phyloP scores from a whole-genome alignment of 2,329 filamentous ascomycete genomes.

The Colletotrichum plurivorum region DNA sequence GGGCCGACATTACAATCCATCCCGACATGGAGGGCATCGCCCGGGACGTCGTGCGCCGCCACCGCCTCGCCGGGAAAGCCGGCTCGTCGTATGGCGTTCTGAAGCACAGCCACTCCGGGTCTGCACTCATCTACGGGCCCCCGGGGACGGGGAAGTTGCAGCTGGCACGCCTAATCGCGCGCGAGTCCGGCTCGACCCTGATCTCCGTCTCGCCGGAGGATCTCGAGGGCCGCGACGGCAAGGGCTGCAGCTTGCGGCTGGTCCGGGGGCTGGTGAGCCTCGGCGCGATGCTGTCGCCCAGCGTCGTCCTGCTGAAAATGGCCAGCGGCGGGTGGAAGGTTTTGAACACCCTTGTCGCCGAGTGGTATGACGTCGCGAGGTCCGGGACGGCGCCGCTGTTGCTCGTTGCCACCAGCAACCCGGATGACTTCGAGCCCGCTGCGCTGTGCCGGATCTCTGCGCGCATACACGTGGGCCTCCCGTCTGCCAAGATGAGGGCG shows the following conservation, averaged over 20 bases:
- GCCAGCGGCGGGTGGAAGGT: not conserved
- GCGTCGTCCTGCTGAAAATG: conserved; percentile 45
- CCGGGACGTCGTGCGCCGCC: not conserved
- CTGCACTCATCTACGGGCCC: conserved; percentile 46
- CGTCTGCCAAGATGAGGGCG: not conserved
- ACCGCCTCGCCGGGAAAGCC: not conserved
- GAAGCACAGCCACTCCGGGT: conserved; percentile 36
- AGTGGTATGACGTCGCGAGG: not conserved
- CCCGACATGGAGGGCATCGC: not conserved
- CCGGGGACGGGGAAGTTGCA: conserved; percentile 49
- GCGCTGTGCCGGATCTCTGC: not conserved
- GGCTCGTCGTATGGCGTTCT: conserved; percentile 40
- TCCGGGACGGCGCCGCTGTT: not conserved
- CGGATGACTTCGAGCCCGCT: not conserved
- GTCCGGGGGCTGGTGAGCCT: conserved; percentile 47
- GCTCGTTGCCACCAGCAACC: not conserved
- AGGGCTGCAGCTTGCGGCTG: conserved; percentile 29
- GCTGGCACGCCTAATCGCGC: conserved; percentile 44
- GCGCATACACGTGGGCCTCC: conserved; percentile 13
- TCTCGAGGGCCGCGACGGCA: conserved; percentile 36
- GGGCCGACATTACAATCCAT: not conserved
- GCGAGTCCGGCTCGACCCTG: conserved; percentile 42
- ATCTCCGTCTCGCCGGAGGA: conserved; percentile 41
- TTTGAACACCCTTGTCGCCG: not conserved
- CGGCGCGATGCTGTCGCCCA: conserved; percentile 43